Base-by-base conservation (phyloP, 2,329 filamentous ascomycete species). In the Teratosphaeria zuluensis region DNA sequence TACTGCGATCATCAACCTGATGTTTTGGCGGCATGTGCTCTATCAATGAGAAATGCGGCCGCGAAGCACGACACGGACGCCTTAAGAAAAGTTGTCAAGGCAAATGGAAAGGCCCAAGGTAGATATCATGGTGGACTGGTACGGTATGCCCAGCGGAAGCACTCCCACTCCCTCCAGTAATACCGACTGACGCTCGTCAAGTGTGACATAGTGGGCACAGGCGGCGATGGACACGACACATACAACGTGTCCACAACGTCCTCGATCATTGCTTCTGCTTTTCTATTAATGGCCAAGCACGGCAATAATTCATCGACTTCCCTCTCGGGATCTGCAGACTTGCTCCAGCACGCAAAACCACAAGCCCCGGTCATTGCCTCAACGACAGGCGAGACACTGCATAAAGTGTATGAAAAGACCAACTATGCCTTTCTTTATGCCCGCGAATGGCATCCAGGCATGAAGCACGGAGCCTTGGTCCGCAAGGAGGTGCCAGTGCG, bases 211-310 rank as follows among this genome's bases (percentile, higher is more conserved):
- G 94, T 99, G 59, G 94, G 94, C 66, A 99, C 94, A 7, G 94
- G 94, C 65, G 94, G 94, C 70, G 94, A 99, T 77, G 87, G 88
- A 21, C 92, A 97, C 80, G 90, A 95, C 74, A 99, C 94, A 35
- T 99, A 96, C 84, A 99, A 99, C 74, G 92, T 99, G 72, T 94
- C 88, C 66, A 99, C 94, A 4, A 96, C 94, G 6, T 85, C 94
- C 2, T 96, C 91, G 19, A 96, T 99, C 70, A 79, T 99, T 54
- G 90, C 90, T 53, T 95, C 91, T 5, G 85, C 91, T 4, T 79
- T 95, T 31, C 82, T 99, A 38, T 81, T 95, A 68, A 81, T 96
- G 59, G 90, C 89, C 64, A 99, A 99, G 77, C 94, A 99, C 76
- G 94, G 94, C 64, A 99, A 99, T 79, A 87, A 88, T 65, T 92